Conservation (phyloP, 1,139 yeast genomes). For the Candida labiduridarum region DNA sequence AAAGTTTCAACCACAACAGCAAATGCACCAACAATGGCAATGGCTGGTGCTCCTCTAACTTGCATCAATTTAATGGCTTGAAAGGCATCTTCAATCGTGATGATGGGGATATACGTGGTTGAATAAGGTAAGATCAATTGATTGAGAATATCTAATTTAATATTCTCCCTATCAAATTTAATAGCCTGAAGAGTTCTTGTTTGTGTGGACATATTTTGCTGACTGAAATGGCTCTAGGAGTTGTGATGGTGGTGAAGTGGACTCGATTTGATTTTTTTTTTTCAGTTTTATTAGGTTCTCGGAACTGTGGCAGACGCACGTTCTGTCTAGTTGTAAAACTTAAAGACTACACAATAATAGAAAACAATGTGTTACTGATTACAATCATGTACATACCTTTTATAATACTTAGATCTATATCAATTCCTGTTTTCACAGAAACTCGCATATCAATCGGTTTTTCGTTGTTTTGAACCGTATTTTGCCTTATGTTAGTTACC, state of each 20-base stretch:
- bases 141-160: conserved; percentile 66
- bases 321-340: too few species aligned
- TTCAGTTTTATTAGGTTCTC: background rate
- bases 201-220: background rate
- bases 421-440: too few species aligned
- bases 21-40: conserved; percentile 91
- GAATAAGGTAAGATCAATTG: conserved; percentile 83
- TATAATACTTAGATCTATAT: too few species aligned
- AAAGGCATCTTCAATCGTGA: conserved; percentile 70
- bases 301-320: too few species aligned
- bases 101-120: conserved; percentile 64
- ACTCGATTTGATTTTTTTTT: background rate
- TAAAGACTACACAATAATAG: too few species aligned
- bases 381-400: too few species aligned
- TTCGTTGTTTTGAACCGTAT: too few species aligned
- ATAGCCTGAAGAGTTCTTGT: conserved; percentile 61
- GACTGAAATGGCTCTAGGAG: background rate
- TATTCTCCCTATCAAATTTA: conserved; percentile 53
- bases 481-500: too few species aligned
- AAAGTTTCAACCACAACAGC: conserved; percentile 75
- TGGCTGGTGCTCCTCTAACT: conserved; percentile 98
- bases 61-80: conserved; percentile 86
- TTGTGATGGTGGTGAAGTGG: background rate
- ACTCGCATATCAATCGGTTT: too few species aligned
- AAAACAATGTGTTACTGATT: too few species aligned